Conservation (phyloP, 2,329 filamentous ascomycete genomes). For the Knoxdaviesia proteae region DNA sequence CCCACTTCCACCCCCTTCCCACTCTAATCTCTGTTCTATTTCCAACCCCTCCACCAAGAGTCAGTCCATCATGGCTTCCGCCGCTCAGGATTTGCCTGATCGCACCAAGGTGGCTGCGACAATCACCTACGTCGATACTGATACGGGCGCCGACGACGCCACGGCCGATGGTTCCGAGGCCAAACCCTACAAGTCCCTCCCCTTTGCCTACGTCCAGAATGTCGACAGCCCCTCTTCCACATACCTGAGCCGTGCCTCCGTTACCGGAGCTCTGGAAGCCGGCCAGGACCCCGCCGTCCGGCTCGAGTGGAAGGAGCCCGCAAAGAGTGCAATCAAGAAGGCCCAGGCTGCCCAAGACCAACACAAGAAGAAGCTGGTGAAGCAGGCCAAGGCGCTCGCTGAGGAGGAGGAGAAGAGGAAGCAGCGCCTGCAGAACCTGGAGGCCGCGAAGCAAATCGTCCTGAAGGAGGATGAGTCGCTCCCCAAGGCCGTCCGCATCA, state of each 20-base stretch:
- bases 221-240: conserved; percentile 32
- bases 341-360: conserved; percentile 52
- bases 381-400: conserved; percentile 52
- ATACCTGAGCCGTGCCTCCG: conserved; percentile 50
- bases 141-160: conserved; percentile 51
- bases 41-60: not conserved
- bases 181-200: conserved; percentile 63
- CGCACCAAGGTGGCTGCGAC: conserved; percentile 23
- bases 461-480: conserved; percentile 49
- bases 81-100: conserved; percentile 27
- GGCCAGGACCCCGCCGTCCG: conserved; percentile 43
- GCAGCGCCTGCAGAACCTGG: conserved; percentile 44
- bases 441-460: conserved; percentile 58
- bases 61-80: conserved; percentile 15
- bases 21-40: not conserved
- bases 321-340: conserved; percentile 75
- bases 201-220: conserved; percentile 57
- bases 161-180: conserved; percentile 46
- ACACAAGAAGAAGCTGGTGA: conserved; percentile 68
- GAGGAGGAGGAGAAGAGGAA: conserved; percentile 53
- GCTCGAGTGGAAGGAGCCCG: conserved; percentile 58
- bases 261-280: conserved; percentile 35
- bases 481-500: conserved; percentile 54
- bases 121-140: conserved; percentile 58
- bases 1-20: not conserved